Percentiles rank a stretch among this genome's conserved stretches.
Conservation (phyloP, 2,329 filamentous ascomycete genomes). For the Fusarium mangiferae region DNA sequence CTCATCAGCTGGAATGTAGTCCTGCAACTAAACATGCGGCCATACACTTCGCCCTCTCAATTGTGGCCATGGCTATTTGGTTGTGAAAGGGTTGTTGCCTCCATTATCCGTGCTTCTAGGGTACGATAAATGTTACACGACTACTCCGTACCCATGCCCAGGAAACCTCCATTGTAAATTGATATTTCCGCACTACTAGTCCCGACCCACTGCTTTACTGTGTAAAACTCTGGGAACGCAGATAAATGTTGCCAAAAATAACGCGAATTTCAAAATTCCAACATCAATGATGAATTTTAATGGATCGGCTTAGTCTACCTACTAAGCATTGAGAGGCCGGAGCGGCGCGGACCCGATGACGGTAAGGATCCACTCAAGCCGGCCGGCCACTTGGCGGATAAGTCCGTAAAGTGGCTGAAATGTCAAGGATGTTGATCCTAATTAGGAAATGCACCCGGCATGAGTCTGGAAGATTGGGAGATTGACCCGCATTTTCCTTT, state of each 20-base stretch:
- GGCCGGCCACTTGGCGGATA: conserved; percentile 12
- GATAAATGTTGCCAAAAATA: conserved; percentile 30
- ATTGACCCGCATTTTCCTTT: background rate
- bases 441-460: conserved; percentile 23
- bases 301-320: background rate
- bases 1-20: background rate
- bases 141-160: background rate
- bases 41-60: background rate
- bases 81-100: background rate
- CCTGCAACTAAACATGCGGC: conserved; percentile 1
- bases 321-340: conserved; percentile 7
- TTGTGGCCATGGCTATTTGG: conserved; percentile 7
- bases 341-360: conserved; percentile 8
- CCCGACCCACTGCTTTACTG: background rate
- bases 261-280: background rate
- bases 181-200: background rate
- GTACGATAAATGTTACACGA: background rate
- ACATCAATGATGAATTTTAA: conserved; percentile 2
- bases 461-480: background rate
- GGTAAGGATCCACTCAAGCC: conserved; percentile 24
- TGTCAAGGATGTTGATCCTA: background rate
- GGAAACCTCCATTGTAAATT: background rate
- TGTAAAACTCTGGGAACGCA: background rate
- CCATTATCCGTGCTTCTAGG: background rate
- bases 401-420: conserved; percentile 31